These are phyloP conservation scores for Suhomyces faveliae DNA, from an alignment of 805 yeast species.

Conservation along the genomic window DNA sequence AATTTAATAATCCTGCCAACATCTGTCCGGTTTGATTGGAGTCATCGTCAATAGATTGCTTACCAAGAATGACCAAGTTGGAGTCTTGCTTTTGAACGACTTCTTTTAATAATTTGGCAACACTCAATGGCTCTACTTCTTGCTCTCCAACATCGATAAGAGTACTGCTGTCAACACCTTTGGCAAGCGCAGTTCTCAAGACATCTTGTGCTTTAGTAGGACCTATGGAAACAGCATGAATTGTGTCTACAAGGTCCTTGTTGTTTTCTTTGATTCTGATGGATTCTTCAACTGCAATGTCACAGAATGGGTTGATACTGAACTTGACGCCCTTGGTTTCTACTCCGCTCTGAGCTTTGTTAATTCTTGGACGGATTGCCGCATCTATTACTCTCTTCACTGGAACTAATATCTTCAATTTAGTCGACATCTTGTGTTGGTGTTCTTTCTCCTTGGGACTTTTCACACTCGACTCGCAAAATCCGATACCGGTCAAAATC, in stretches of 20 bases:
- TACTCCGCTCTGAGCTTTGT: slow-evolving; percentile 77
- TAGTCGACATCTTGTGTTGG: slow-evolving; percentile 25
- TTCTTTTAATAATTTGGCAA: slow-evolving; percentile 80
- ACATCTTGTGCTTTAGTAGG: slow-evolving; percentile 84
- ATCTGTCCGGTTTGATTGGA: slow-evolving; percentile 95
- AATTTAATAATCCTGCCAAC: slow-evolving; percentile 86
- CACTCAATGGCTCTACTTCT: slow-evolving; percentile 80
- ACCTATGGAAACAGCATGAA: slow-evolving; percentile 92
- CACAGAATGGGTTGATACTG: slow-evolving; percentile 95
- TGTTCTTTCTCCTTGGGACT: not conserved
- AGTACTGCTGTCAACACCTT: slow-evolving; percentile 88
- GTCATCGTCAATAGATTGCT: slow-evolving; percentile 96
- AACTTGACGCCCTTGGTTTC: slow-evolving; percentile 89
- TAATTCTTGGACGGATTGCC: slow-evolving; percentile 89
- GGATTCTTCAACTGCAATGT: slow-evolving; percentile 96
- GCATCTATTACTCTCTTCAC: slow-evolving; percentile 93
- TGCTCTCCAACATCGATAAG: slow-evolving; percentile 73
- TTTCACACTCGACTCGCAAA: not conserved
- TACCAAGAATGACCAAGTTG: slow-evolving; percentile 86
- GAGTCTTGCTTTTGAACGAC: slow-evolving; percentile 67
- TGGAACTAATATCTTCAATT: slow-evolving; percentile 80
- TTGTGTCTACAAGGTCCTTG: slow-evolving; percentile 66
- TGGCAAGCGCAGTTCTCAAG: slow-evolving; percentile 85
- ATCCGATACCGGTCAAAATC: slow-evolving; percentile 3
- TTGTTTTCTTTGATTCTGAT: slow-evolving; percentile 67